Conservation (phyloP, 441 rosid species). For the Corymbia citriodora region DNA sequence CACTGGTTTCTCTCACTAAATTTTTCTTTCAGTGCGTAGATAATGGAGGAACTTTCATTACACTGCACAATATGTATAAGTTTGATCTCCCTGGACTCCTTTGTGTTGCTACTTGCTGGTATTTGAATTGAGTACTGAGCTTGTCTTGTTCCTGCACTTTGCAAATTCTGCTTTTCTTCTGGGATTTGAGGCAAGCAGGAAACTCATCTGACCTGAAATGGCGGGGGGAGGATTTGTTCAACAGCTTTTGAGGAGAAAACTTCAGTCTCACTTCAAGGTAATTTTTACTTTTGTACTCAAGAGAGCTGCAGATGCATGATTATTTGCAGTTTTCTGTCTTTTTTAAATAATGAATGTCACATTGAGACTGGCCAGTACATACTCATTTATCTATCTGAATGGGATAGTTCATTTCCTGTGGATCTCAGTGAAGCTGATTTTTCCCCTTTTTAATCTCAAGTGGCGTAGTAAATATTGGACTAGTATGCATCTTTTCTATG, state of each 20-base stretch:
- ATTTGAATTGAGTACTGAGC: neutral
- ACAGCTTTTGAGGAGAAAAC: constrained; percentile 81
- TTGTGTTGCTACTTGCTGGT: neutral
- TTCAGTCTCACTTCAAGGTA: constrained; percentile 63
- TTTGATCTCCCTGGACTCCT: neutral
- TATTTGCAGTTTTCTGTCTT: neutral
- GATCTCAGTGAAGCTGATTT: neutral
- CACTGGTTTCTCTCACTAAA: neutral
- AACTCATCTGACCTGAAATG: constrained; percentile 36
- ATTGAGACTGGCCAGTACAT: neutral
- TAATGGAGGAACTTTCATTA: neutral
- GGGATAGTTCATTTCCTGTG: neutral
- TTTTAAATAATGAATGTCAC: neutral
- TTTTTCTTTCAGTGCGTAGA: neutral
- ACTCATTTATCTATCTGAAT: neutral
- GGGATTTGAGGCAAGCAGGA: neutral
- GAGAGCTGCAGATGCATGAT: neutral
- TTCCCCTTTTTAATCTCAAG: neutral
- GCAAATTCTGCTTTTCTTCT: neutral
- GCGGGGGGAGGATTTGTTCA: constrained; percentile 84
- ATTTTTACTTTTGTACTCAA: neutral
- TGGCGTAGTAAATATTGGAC: neutral
- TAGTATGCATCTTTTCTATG: neutral
- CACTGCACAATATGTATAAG: neutral
- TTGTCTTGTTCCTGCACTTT: neutral